Conservation (phyloP, 257 asterid genomes). For the Coffea eugenioides region DNA sequence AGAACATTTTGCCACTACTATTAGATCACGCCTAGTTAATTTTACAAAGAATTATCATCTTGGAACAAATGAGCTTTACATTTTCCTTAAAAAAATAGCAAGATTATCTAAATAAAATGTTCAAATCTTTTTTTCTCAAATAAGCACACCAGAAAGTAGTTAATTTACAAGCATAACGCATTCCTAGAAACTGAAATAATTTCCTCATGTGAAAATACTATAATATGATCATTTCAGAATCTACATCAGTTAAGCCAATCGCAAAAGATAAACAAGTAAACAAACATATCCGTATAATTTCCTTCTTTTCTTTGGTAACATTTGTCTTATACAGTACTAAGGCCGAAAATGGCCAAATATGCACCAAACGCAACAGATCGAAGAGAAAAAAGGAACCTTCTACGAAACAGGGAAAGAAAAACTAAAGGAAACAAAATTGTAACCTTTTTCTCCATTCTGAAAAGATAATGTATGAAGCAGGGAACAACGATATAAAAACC, state of each 20-base stretch:
- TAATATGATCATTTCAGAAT: too few species aligned
- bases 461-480: not conserved
- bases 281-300: not conserved
- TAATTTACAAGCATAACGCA: not conserved
- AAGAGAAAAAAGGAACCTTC: not conserved
- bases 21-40: not conserved
- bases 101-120: not conserved
- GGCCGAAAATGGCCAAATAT: not conserved
- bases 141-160: not conserved
- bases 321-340: not conserved
- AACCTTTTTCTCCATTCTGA: not conserved
- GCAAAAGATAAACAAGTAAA: not conserved
- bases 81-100: not conserved
- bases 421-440: not conserved
- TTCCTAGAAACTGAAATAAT: not conserved
- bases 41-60: not conserved
- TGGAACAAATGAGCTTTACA: too few species aligned
- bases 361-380: constrained; percentile 16
- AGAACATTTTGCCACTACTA: not conserved
- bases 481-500: not conserved
- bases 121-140: not conserved
- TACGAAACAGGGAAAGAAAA: not conserved
- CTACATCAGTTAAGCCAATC: not conserved
- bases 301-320: not conserved
- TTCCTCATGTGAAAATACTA: not conserved